A percentile compares a stretch with the other conserved stretches of the same genome.
Evolutionary conservation across 306 rosid genomes (phyloP).

Genomic region (Hippophae gyantsensis): DNA sequence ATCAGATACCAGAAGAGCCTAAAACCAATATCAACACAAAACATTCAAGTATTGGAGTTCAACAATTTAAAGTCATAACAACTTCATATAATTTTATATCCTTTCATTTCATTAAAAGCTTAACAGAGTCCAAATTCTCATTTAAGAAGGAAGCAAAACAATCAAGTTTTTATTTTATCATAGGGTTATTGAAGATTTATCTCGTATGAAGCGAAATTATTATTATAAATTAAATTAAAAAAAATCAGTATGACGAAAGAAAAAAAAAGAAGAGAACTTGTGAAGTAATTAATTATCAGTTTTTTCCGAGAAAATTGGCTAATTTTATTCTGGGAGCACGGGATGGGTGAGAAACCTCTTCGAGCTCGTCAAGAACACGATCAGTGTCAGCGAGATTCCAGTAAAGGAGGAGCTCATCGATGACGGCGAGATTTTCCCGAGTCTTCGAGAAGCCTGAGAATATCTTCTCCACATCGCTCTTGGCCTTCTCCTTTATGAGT

Average conservation of each 20-base stretch:
- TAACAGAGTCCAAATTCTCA: too few species aligned
- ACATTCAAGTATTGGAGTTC: not conserved
- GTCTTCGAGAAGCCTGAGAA: conserved; percentile 88
- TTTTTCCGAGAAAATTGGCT: not conserved
- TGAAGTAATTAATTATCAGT: too few species aligned
- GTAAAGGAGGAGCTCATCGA: conserved; percentile 86
- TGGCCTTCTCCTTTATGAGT: conserved; percentile 79
- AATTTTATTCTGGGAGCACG: conserved; percentile 1
- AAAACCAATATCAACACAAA: conserved; percentile 15
- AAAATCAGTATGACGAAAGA: not conserved
- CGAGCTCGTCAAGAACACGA: conserved; percentile 84
- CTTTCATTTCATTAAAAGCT: too few species aligned
- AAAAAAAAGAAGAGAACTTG: not conserved
- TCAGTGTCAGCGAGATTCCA: conserved; percentile 96
- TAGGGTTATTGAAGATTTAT: too few species aligned
- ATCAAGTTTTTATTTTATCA: too few species aligned
- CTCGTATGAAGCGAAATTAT: not conserved
- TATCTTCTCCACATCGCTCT: conserved; percentile 82
- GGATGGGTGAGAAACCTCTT: conserved; percentile 49
- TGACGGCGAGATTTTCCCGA: conserved; percentile 71
- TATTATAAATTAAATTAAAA: not conserved
- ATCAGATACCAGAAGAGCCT: conserved; percentile 86
- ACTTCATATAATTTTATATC: too few species aligned
- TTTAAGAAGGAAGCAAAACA: too few species aligned
- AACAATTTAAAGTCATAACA: not conserved